phyloP scores from a whole-genome alignment of 345 rosid species.

The Xanthoceras sorbifolium region DNA sequence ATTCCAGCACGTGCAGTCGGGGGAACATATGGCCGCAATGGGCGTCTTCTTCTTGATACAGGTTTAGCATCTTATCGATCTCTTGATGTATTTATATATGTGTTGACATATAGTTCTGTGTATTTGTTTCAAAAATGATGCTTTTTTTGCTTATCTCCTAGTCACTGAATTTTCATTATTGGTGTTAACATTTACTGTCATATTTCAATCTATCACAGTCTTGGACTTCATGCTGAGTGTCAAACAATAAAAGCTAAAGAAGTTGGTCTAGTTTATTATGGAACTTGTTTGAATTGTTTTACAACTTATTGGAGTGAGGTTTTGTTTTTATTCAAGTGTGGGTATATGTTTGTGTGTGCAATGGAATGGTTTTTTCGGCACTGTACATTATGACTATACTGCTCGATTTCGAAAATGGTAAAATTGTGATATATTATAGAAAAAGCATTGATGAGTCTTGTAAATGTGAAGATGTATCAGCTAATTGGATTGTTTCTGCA shows the following conservation, averaged over 20 bases:
- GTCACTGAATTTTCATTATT: not conserved
- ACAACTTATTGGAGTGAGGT: not conserved
- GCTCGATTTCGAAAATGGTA: not conserved
- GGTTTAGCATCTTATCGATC: conserved; percentile 38
- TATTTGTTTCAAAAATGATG: not conserved
- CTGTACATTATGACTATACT: not conserved
- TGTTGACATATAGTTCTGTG: not conserved
- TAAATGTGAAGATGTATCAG: not conserved
- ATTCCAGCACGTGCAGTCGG: conserved; percentile 98
- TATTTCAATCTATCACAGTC: too few relatives aligned
- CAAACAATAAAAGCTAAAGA: too few relatives aligned
- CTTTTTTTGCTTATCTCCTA: not conserved
- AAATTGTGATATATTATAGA: not conserved
- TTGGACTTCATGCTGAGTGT: too few relatives aligned
- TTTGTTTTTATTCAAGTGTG: not conserved
- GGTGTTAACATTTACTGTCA: too few relatives aligned
- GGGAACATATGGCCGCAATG: conserved; percentile 99
- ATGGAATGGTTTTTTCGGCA: not conserved
- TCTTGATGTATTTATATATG: not conserved
- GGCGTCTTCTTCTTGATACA: conserved; percentile 96
- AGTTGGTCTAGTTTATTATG: too few relatives aligned
- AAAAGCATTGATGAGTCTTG: not conserved
- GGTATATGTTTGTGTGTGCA: not conserved
- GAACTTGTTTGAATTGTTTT: not conserved
- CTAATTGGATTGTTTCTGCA: conserved; percentile 33